Conservation (phyloP, 2,329 filamentous ascomycete species). For the Aspergillus calidoustus region DNA sequence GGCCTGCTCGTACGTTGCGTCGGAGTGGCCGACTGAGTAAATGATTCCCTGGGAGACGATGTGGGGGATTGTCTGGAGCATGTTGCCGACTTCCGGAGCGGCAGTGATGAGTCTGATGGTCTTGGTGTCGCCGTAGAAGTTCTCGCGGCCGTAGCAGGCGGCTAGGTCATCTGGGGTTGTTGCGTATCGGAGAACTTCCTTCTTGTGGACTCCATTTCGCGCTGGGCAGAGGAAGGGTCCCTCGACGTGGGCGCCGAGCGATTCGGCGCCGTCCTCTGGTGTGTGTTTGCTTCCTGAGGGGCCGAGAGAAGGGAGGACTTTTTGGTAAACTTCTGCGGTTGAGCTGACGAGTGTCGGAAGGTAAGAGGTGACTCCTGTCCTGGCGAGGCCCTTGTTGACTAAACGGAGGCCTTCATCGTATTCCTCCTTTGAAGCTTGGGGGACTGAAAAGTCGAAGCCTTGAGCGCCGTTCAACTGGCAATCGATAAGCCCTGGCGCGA, state of each 20-base stretch:
- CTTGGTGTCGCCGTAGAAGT: conserved; percentile 53
- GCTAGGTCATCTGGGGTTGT: conserved; percentile 63
- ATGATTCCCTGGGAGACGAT: conserved; percentile 70
- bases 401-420: conserved; percentile 75
- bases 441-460: conserved; percentile 88
- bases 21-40: conserved; percentile 83
- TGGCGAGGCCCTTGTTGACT: conserved; percentile 72
- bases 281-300: conserved; percentile 67
- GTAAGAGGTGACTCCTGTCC: conserved; percentile 86
- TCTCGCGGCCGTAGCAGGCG: conserved; percentile 65
- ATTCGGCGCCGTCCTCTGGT: conserved; percentile 75
- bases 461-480: conserved; percentile 91
- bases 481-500: conserved; percentile 87
- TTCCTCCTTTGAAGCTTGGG: conserved; percentile 65
- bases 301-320: conserved; percentile 76
- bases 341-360: conserved; percentile 80
- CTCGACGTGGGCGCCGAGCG: conserved; percentile 87
- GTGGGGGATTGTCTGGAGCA: conserved; percentile 70
- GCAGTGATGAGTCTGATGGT: conserved; percentile 80
- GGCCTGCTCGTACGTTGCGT: conserved; percentile 84
- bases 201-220: conserved; percentile 86
- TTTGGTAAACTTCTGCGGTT: conserved; percentile 77
- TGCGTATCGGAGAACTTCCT: conserved; percentile 69
- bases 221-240: conserved; percentile 82
- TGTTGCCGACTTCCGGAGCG: conserved; percentile 77